Evolutionary conservation across 2,329 filamentous ascomycete genomes (phyloP), one percentile per base, ranked within the genome.

Genomic region (Colletotrichum sp.): DNA sequence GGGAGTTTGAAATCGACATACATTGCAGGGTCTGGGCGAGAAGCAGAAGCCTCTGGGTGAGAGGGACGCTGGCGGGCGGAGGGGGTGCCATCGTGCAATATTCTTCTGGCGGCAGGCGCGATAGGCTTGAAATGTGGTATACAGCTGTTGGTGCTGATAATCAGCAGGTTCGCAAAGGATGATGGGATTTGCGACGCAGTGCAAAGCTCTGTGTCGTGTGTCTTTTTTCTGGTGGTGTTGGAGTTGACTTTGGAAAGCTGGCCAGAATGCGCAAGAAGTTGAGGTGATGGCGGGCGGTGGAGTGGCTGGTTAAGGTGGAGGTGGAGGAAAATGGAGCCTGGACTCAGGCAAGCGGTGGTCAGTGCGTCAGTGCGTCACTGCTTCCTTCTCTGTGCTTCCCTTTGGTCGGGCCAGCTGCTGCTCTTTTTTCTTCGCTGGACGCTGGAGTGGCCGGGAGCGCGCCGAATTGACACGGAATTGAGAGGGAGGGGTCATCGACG

Each of bases 21-120:
- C 96, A 99, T 89, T 98, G 97, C 80, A 98, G 89, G 61, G 96
- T 98, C 86, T 98, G 93, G 79, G 94, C 96, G 80, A 98, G 90
- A 80, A 91, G 89, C 81, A 95, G 86, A 76, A 98, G 87, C 83
- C 96, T 91, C 88, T 97, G 93, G 82, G 88, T 87, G 81, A 97
- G 88, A 84, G 95, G 93, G 85, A 94, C 85, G 80, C 87, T 90
- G 74, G 94, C 87, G 75, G 93, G 88, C 78, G 94, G 93, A 85
- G 94, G 93, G 87, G 94, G 94, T 86, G 94, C 77, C 77, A 78
- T 78, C 16, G 32, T 76, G 66, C 25, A 34, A 36, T 8, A 58
- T 56, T 39, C 18, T 39, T 61, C 30, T 25, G 34, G 28, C 67
- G 39, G 72, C 9, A 15, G 52, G 58, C 56, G 58, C 22, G 43